Conservation (phyloP, 2,329 filamentous ascomycete genomes). For the Ophiostoma fasciatum region DNA sequence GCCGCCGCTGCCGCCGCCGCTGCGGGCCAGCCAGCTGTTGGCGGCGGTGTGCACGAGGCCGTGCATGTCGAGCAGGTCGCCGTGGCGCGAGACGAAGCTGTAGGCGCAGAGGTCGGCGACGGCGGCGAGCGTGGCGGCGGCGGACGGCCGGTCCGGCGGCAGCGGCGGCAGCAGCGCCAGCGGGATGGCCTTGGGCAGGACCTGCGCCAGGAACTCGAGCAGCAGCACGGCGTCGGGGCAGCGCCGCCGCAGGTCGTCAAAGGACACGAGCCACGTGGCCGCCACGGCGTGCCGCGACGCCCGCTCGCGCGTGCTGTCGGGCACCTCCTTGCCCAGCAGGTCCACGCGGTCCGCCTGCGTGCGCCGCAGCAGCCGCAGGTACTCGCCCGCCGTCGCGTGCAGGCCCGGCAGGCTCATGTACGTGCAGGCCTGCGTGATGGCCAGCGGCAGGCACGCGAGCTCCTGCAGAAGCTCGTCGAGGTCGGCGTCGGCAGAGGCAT, state of each 20-base stretch:
- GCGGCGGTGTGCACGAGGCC: conserved; percentile 21
- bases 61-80: conserved; percentile 21
- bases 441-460: background rate
- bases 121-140: conserved; percentile 13
- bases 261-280: conserved; percentile 26
- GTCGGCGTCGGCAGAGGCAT: too few species aligned
- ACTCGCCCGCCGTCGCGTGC: conserved; percentile 2
- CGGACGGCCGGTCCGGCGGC: accelerated
- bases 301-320: background rate
- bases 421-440: background rate
- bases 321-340: background rate
- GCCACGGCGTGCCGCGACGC: conserved; percentile 17
- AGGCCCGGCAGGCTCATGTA: conserved; percentile 15
- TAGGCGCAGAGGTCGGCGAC: conserved; percentile 20
- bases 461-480: background rate
- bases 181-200: conserved; percentile 25
- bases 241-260: conserved; percentile 20
- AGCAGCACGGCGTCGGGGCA: conserved; percentile 19
- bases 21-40: conserved; percentile 18
- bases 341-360: background rate
- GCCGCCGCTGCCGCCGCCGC: too few species aligned
- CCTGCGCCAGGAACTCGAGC: conserved; percentile 23
- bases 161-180: conserved; percentile 17
- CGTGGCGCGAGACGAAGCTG: conserved; percentile 15
- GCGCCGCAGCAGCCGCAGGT: background rate